Base-by-base conservation (phyloP, 495 filamentous ascomycete species). In the Aspergillus bridgeri region DNA sequence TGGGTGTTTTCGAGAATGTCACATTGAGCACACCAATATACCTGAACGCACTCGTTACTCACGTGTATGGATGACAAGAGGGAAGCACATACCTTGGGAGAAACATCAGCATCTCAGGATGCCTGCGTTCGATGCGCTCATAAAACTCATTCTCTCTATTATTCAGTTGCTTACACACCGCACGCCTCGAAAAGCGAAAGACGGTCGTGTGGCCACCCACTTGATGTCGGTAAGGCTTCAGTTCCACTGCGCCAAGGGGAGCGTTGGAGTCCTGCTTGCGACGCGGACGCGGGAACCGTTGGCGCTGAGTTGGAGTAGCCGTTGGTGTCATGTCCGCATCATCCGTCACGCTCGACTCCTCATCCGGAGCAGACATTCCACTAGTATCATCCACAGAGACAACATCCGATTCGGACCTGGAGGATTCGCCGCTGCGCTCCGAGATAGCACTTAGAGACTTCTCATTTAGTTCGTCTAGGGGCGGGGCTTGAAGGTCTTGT, bases 61-160 rank as follows among this genome's bases (percentile, higher is more conserved):
- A n/a, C 7, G 47, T 38, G 25, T n/a, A 20, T 6, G 49, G 48
- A 53, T 59, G 60, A 63, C 29, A 51, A 61, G 42, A 53, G 47
- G 46, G 55, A 61, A 15, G 46, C 58, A 78, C 88, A 59, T 81
- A 96, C 92, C 90, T 93, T 45, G 94, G 94, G 55, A 98, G 75
- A 72, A 98, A 98, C 21, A 85, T 83, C 55, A 98, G 76, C 65
- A 98, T 79, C 61, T 96, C 87, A 43, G 92, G 90, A 71, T 98
- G 93, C 54, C 88, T 82, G 59, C 81, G 82, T 76, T 98, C 94
- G 61, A 98, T 87, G 53, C 86, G 94, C 71, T 98, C 94, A 69
- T 98, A 98, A 66, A 98, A 98, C 72, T 96, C 90, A 74, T 98
- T 98, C 65, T 98, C 94, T 63, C 91, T 79, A 65, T 96, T 98